Base-by-base conservation (phyloP, 2,329 filamentous ascomycete genomes). In the Trichoderma harzianum region DNA sequence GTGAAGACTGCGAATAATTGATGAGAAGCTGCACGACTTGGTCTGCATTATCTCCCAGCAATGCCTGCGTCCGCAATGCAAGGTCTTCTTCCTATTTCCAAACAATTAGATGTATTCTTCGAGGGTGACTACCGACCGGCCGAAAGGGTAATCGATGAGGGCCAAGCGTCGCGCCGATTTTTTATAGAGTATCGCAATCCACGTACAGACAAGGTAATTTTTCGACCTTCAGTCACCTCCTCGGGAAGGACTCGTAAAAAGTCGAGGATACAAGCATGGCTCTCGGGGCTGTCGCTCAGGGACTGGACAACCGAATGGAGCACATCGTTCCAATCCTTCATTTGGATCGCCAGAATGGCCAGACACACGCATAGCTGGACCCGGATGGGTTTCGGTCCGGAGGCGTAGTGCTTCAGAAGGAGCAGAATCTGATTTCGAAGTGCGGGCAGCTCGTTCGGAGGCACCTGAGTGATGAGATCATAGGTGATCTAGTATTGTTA, bases 201-300 rank as follows among this genome's bases (percentile, higher is more conserved):
- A 95, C 94, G 86, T 96, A 97, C 95, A 90, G 94, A 95, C 85
- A 99, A 89, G 88, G 94, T 97, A 88, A 99, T 98, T 86, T 98
- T 99, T 84, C 96, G 94, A 85, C 96, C 96, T 88, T 99, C 95
- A 77, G 93, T 98, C 80, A 99, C 96, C 88, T 99, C 96, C 87
- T 99, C 96, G 71, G 96, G 96, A 76, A 99, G 90, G 78, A 99
- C 95, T 82, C 94, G 94, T 76, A 99, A 87, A 82, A 99, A 99
- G 82, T 99, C 96, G 79, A 99, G 87, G 78, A 98, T 92, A 81
- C 93, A 96, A 75, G 94, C 90, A 78, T 96, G 90, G 80, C 92
- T 94, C 79, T 91, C 90, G 73, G 92, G 89, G 78, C 92, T 92
- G 80, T 88, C 89, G 75, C 92, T 92, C 71, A 98, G 88, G 57